These are phyloP conservation scores for Parastagonospora nodorum DNA, from an alignment of 2,329 filamentous ascomycete genomes.

Conservation along the genomic window DNA sequence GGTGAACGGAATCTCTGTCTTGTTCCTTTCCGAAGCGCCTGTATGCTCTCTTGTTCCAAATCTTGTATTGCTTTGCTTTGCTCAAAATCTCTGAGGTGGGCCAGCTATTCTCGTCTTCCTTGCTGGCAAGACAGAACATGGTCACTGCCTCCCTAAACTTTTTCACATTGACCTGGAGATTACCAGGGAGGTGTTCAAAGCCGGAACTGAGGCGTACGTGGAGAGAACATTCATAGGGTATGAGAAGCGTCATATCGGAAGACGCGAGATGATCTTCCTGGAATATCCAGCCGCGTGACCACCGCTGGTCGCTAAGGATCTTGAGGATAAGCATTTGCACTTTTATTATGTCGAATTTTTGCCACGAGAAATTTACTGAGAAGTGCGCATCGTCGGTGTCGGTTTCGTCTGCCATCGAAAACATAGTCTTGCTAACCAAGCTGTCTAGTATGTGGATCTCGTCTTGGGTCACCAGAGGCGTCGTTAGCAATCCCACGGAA, in stretches of 20 bases:
- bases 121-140: conserved; percentile 18
- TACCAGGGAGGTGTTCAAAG: conserved; percentile 14
- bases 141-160: conserved; percentile 19
- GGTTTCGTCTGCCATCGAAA: not conserved
- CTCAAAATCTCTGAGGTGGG: conserved; percentile 13
- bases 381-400: not conserved
- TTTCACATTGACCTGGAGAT: conserved; percentile 15
- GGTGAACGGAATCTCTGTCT: not conserved
- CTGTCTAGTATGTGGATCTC: conserved; percentile 13
- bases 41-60: conserved; percentile 14
- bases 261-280: conserved; percentile 28
- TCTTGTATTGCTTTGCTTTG: conserved; percentile 27
- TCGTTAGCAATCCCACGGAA: conserved; percentile 19
- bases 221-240: conserved; percentile 9
- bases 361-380: no score
- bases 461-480: conserved; percentile 7
- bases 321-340: conserved; percentile 15
- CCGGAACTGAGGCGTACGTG: not conserved
- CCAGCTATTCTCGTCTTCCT: conserved; percentile 2
- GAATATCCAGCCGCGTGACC: conserved; percentile 29
- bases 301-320: conserved; percentile 20
- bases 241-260: conserved; percentile 15
- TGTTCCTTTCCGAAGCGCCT: not conserved
- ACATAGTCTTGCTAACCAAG: conserved; percentile 7
- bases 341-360: not conserved